Evolutionary conservation across 2,329 filamentous ascomycete genomes (phyloP), one percentile per base, ranked within the genome.

Genomic region (Fusarium xylarioides): DNA sequence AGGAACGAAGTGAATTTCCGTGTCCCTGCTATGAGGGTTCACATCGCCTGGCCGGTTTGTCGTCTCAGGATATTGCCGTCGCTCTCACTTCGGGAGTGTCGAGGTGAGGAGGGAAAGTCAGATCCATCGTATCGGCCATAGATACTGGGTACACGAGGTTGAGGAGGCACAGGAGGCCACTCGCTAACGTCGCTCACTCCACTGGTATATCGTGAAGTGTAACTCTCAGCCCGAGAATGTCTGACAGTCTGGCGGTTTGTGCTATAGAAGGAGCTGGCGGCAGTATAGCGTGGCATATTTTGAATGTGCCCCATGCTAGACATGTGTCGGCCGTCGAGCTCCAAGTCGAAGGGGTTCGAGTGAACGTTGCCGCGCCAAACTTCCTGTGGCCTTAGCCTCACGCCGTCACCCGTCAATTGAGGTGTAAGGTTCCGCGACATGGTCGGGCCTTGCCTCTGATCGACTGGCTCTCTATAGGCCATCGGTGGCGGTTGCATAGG

Each of bases 271-370:
- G 78, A 79, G 62, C 77, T 80, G 14, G 72, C 65, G 15, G 70
- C 63, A 14, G 69, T 67, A 32, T 71, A 64, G 11, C 71, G 75
- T 23, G 77, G 74, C 66, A 75, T 70, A 35, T 65, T 59, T 12
- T 74, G 68, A 54, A 77, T 60, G 37, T 69, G 70, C 16, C 64
- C 57, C n/a, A 61, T 61, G 34, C 66, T 73, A 10, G 76, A 70
- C 9, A 76, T 63, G 26, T 75, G 65, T 14, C 68, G 74, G 40
- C 69, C 70, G 57, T 80, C 78, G 18, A 82, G 71, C 77, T 91
- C 90, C n/a, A 91, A 83, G 73, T 92, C 90, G 75, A 91, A 91
- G 4, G 89, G 90, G 71, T 91, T 89, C 4, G 89, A 91, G 49
- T 89, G 87, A 78, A 90, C 89, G 76, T 89, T 89, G 75, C 86